Evolutionary conservation across 805 yeast genomes (phyloP).

Genomic region (Pichia manshurica): DNA sequence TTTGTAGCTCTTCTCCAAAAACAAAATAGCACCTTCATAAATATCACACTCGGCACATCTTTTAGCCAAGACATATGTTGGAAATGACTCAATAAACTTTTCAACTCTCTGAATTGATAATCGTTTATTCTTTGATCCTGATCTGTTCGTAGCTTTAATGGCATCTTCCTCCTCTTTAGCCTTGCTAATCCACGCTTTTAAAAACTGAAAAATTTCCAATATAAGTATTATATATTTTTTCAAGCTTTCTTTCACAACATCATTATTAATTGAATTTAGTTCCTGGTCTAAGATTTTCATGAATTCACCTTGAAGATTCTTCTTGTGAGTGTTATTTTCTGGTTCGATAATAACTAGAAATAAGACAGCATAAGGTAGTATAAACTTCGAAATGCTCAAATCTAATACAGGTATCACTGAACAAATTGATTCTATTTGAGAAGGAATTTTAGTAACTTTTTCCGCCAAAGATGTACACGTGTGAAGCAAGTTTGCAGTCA

Average conservation of each 20-base stretch:
- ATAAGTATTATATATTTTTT: constrained; percentile 65
- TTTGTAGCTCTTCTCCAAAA: constrained; percentile 72
- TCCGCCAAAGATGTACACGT: constrained; percentile 27
- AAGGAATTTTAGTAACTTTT: constrained; percentile 5
- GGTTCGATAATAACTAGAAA: constrained; percentile 40
- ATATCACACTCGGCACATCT: constrained; percentile 80
- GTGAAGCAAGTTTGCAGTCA: constrained; percentile 63
- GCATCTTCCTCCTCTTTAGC: constrained; percentile 30
- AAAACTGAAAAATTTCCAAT: constrained; percentile 75
- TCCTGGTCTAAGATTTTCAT: constrained; percentile 48
- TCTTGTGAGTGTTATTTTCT: constrained; percentile 33
- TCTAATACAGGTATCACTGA: constrained; percentile 35
- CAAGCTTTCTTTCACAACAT: constrained; percentile 49
- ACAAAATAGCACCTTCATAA: constrained; percentile 80
- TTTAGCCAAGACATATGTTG: constrained; percentile 65
- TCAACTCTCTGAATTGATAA: constrained; percentile 31
- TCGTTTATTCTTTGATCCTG: constrained; percentile 3
- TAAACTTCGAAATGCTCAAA: constrained; percentile 57
- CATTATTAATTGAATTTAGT: constrained; percentile 40
- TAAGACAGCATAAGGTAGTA: constrained; percentile 73
- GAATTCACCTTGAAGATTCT: constrained; percentile 55
- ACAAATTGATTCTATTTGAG: constrained; percentile 3
- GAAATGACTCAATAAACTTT: constrained; percentile 47
- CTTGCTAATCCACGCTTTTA: constrained; percentile 64
- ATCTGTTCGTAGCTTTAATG: constrained; percentile 3